Evolutionary conservation across 2,329 filamentous ascomycete genomes (phyloP), one percentile per base, ranked within the genome.

Genomic region (Aspergillus brunneoviolaceus): DNA sequence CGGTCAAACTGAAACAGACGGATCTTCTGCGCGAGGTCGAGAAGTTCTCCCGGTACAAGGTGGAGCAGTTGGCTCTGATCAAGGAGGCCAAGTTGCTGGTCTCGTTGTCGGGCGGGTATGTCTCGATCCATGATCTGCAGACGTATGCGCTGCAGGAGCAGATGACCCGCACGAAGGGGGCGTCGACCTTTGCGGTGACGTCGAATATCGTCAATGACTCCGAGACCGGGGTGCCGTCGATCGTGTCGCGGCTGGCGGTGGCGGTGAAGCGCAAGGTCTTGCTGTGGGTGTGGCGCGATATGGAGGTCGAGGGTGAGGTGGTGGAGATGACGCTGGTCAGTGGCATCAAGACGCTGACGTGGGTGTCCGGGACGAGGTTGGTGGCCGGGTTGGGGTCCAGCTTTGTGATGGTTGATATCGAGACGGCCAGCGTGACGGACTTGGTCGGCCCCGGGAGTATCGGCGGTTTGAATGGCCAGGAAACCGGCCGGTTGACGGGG

Each of bases 271-370:
- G 95, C 70, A 90, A 91, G 69, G 82, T 99, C 55, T 76, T 98
- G 62, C 78, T 97, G 58, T 99, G 95, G 93, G 91, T 89, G 70
- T 99, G 96, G 95, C 90, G 95, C 69, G 93, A 96, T 74, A 95
- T 92, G 81, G 95, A 98, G 79, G 82, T 97, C 48, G 85, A 85
- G 51, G 67, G 85, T 3, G 87, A 95, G 35, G 86, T 89, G 0
- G 81, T 81, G 29, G 95, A 98, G 77, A 85, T 97, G 42, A 85
- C 87, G 1, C 82, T 98, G 49, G 82, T 91, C 35, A 94, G 94
- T 70, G 87, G 90, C 23, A 90, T 97, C 63, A 91, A 95, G 71
- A 93, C 89, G 14, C 81, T 98, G 63, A 96, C 91, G 2, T 99
- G 95, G 95, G 90, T 91, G 6, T 92, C 86, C 60, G 92, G 91